Evolutionary conservation across 192 early-diverging fungal species (phyloP).

Genomic region (Coemansia sp.): DNA sequence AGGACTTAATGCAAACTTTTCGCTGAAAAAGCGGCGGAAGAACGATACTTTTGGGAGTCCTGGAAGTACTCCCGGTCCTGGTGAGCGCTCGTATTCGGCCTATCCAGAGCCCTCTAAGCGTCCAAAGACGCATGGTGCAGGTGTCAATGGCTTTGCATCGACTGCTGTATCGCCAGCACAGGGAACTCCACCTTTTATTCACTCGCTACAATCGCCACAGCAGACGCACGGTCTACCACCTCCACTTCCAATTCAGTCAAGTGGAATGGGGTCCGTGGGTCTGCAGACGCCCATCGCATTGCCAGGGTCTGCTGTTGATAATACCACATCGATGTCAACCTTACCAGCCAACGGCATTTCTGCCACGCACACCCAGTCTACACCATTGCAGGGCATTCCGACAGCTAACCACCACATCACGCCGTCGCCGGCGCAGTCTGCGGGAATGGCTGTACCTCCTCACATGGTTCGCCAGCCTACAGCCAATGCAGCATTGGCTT

Average conservation of each 20-base stretch:
- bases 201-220: conserved; percentile 16
- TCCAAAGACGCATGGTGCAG: conserved; percentile 29
- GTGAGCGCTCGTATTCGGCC: conserved; percentile 34
- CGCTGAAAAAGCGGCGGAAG: conserved; percentile 52
- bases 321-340: conserved; percentile 2
- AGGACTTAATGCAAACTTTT: conserved; percentile 49
- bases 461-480: neutral
- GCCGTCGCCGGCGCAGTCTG: conserved; percentile 8
- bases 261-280: neutral
- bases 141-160: conserved; percentile 27
- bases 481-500: neutral
- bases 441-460: neutral
- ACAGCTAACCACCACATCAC: neutral
- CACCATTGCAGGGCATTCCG: neutral
- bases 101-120: conserved; percentile 33
- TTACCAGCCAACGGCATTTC: conserved; percentile 9
- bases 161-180: conserved; percentile 33
- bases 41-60: conserved; percentile 32
- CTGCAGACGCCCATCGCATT: neutral
- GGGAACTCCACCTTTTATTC: conserved; percentile 21
- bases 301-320: neutral
- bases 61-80: conserved; percentile 41
- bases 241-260: conserved; percentile 14
- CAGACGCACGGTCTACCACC: conserved; percentile 12
- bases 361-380: neutral